Percentiles rank a stretch among this genome's conserved stretches.
These are phyloP conservation scores for Boletus rex-veris DNA, from an alignment of 768 basidiomycete genomes.

Conservation along the genomic window DNA sequence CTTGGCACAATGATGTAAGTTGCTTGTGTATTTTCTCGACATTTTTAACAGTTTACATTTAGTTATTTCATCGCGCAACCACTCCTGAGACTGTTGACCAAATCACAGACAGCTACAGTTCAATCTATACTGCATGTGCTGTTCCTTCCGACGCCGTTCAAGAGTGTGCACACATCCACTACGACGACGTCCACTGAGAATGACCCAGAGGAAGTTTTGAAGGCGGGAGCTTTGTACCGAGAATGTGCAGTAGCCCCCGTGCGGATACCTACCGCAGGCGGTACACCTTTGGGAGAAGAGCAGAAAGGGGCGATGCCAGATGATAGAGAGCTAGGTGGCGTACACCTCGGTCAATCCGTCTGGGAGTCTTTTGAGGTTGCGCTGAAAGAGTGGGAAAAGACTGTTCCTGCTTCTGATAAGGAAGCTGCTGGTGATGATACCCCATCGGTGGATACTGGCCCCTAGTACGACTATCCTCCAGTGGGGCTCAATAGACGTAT, in stretches of 20 bases:
- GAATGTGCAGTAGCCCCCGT: slow-evolving; percentile 67
- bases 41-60: slow-evolving; percentile 1
- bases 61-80: slow-evolving; percentile 72
- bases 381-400: slow-evolving; percentile 63
- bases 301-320: slow-evolving; percentile 44
- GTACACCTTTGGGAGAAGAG: slow-evolving; percentile 24
- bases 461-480: slow-evolving; percentile 8
- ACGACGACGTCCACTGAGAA: slow-evolving; percentile 6
- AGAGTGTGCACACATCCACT: slow-evolving; percentile 37
- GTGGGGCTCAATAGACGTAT: background rate
- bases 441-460: slow-evolving; percentile 22
- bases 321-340: slow-evolving; percentile 71
- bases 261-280: slow-evolving; percentile 32
- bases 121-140: slow-evolving; percentile 80
- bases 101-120: slow-evolving; percentile 59
- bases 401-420: slow-evolving; percentile 19
- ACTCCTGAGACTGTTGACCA: slow-evolving; percentile 62
- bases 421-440: slow-evolving; percentile 20
- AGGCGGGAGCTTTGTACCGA: slow-evolving; percentile 73
- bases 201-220: slow-evolving; percentile 59
- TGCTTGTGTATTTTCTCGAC: background rate
- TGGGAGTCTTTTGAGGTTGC: slow-evolving; percentile 76
- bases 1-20: slow-evolving; percentile 51
- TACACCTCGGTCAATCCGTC: slow-evolving; percentile 59
- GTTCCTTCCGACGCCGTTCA: slow-evolving; percentile 79